Evolutionary conservation across 1,139 yeast species (phyloP), one percentile per base, ranked within the genome.

Genomic region (Tardiomyces depauwii): DNA sequence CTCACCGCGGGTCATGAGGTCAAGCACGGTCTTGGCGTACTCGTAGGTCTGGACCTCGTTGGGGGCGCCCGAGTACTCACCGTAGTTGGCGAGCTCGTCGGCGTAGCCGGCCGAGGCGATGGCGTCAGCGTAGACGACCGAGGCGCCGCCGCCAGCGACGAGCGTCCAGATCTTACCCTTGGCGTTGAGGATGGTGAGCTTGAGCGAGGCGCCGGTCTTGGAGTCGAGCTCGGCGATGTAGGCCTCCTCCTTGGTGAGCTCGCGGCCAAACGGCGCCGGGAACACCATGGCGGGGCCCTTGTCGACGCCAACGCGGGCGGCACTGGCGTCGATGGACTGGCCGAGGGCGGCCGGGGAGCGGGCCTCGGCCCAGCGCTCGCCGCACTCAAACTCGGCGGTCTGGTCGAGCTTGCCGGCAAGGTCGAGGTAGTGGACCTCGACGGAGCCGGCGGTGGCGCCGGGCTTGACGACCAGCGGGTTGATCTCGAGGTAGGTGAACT

Each of bases 181-280:
- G 52, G 73, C 58, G 61, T 70, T 70, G 45, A 70, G 61, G 44
- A 70, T 60, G 41, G 74, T 70, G 47, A 70, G 65, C 56, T 70
- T 70, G 50, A 70, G 65, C 28, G 73, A 69, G 19, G 74, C 74
- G 49, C 74, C 74, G 44, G 74, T 70, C 65, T 70, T 70, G 53
- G 74, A 66, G 52, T 70, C 74, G 38, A 70, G 67, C 55, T 70
- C 74, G 46, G 74, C 72, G 53, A 70, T 70, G 56, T 69, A 70
- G 27, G 72, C 71, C 59, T 70, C 74, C 55, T 70, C 74, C 46
- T 64, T 59, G 49, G 71, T 53, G 54, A 69, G 52, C 49, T 70
- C 74, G 43, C 74, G 69, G 42, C 74, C 74, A 50, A 70, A 70
- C 18, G 74, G 74, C 23, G 74, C 74, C 23, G 74, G 74, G 67